phyloP scores from a whole-genome alignment of 2,329 filamentous ascomycete genomes.

The Emergomyces africanus region DNA sequence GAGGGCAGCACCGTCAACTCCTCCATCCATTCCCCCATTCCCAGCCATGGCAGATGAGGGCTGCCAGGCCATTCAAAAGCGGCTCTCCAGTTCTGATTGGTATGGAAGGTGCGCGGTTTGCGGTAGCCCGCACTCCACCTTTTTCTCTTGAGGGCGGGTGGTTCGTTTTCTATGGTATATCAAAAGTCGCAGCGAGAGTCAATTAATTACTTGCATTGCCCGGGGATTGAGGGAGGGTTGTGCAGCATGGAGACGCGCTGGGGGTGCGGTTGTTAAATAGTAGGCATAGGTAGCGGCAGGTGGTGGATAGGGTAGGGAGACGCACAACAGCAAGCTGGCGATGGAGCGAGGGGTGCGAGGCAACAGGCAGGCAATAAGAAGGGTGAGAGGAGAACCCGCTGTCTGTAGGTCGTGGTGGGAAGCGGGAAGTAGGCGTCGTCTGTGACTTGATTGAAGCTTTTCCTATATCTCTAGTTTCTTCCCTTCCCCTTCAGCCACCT shows the following conservation, averaged over 20 bases:
- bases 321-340: too few relatives aligned
- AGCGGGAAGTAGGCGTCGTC: too few relatives aligned
- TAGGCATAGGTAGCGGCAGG: too few relatives aligned
- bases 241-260: not conserved
- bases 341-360: too few relatives aligned
- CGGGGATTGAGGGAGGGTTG: not conserved
- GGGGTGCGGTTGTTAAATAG: too few relatives aligned
- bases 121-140: not conserved
- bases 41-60: conserved; percentile 50
- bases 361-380: too few relatives aligned
- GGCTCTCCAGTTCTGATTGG: not conserved
- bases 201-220: not conserved
- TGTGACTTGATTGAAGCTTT: too few relatives aligned
- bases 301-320: too few relatives aligned
- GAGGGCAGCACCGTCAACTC: conserved; percentile 29
- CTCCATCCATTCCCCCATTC: conserved; percentile 39
- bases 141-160: not conserved
- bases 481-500: too few relatives aligned
- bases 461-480: too few relatives aligned
- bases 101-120: not conserved
- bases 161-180: not conserved
- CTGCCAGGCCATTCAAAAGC: conserved; percentile 54
- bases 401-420: too few relatives aligned
- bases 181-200: not conserved
- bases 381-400: too few relatives aligned